Base-by-base conservation (phyloP, 306 rosid species). In the Dicorynia guianensis region DNA sequence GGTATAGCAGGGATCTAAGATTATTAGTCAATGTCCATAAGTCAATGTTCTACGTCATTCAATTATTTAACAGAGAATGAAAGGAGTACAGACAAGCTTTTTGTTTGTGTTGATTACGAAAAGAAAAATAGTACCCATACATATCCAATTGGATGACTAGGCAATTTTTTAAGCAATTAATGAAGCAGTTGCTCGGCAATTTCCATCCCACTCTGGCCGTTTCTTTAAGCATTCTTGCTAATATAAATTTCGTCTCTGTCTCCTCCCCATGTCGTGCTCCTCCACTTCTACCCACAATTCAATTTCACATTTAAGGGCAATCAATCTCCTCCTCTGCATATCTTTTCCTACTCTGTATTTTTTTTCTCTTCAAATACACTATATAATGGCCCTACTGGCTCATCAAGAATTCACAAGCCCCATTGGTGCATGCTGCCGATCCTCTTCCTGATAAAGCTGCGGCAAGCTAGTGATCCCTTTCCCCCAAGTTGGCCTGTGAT, bases 221-320 rank as follows among this genome's bases (percentile, higher is more conserved):
- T 76, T 62, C 19, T 30, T 7, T 20, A 42, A 58, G 36, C 15
- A 30, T 64, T 49, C 11, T 20, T 34, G 38, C 2, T 25, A 2
- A 1, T 25, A 25, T 18, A 69, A 69, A 55, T 30, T 17, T 17
- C 35, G 11, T 65, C 2, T 6, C 3, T 54, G 11, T 55, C 61
- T 55, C 11, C 3, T 55, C 59, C 17, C 33, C 12, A 11, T 2
- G 2, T 20, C 2, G 18, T 17, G 30, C 2, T 55, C 40, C 34
- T 30, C 42, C 61, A 83, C 83, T 75, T 70, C 55, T 57, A 33
- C 71, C 48, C 50, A 35, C 77, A 50, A 63, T 47, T 83, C 46
- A 83, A 69, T 74, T 39, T 57, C 35, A 30, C 66, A 63, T 56
- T 69, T 34, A 74, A 63, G 42, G 68, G 20, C 35, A 69, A 69